A percentile compares a stretch with the other conserved stretches of the same genome.
Conservation (phyloP, 208 protist genomes). For the Polymyxa betae region DNA sequence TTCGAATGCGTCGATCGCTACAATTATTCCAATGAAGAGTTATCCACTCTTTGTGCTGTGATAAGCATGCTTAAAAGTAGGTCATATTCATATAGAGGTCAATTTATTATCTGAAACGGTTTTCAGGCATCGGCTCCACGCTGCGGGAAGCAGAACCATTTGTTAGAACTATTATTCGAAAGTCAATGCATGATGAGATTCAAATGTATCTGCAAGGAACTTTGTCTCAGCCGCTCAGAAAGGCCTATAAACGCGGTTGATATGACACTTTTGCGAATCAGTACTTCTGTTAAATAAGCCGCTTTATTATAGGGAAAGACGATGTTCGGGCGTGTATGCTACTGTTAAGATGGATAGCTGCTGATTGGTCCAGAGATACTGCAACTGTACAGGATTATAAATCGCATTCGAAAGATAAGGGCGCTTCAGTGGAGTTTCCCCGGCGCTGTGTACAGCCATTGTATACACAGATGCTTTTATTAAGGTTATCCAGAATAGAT, state of each 20-base stretch:
- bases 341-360: constrained; percentile 46
- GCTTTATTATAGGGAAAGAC: not conserved
- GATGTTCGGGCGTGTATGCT: constrained; percentile 34
- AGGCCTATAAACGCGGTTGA: constrained; percentile 57
- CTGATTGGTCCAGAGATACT: constrained; percentile 1
- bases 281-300: not conserved
- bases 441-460: constrained; percentile 42
- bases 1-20: constrained; percentile 56
- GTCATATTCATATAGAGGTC: not conserved
- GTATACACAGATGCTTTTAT: constrained; percentile 55
- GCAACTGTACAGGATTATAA: constrained; percentile 36
- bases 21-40: constrained; percentile 52
- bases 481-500: constrained; percentile 46
- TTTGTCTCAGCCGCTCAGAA: constrained; percentile 41
- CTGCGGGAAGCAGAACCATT: constrained; percentile 45
- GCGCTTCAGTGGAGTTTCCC: constrained; percentile 38
- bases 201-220: constrained; percentile 57
- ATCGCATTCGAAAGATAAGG: constrained; percentile 42
- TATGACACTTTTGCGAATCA: not conserved
- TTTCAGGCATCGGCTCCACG: constrained; percentile 51
- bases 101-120: not conserved
- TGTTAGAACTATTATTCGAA: not conserved
- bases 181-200: constrained; percentile 54
- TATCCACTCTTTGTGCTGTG: constrained; percentile 45
- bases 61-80: constrained; percentile 56